Percentiles rank a stretch among this genome's conserved stretches.
phyloP scores from a whole-genome alignment of 2,329 filamentous ascomycete genomes.

The Macroventuria anomochaeta region DNA sequence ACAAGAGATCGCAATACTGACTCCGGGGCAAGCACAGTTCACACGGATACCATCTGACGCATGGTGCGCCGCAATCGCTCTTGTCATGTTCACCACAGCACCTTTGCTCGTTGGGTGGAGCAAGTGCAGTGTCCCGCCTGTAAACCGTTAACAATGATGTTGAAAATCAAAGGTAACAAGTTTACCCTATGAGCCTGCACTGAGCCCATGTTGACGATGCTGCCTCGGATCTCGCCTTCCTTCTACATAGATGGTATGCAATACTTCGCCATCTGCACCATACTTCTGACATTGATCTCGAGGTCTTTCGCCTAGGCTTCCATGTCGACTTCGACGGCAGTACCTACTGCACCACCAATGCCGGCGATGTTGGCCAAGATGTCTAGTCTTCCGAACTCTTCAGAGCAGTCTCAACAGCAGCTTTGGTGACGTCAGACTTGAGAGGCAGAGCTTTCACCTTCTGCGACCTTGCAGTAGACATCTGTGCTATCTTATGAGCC shows the following conservation, averaged over 20 bases:
- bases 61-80: slow-evolving; percentile 64
- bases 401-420: slow-evolving; percentile 52
- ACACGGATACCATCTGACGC: slow-evolving; percentile 58
- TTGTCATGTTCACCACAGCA: slow-evolving; percentile 62
- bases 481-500: slow-evolving; percentile 61
- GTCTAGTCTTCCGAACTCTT: slow-evolving; percentile 63
- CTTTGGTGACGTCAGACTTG: slow-evolving; percentile 62
- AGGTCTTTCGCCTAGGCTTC: slow-evolving; percentile 63
- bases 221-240: slow-evolving; percentile 57
- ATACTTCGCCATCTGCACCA: slow-evolving; percentile 69
- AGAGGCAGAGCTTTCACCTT: slow-evolving; percentile 48
- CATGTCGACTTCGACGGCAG: slow-evolving; percentile 67
- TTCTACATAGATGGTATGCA: slow-evolving; percentile 65
- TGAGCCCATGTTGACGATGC: slow-evolving; percentile 68
- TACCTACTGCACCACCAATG: slow-evolving; percentile 64
- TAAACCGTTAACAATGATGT: no score
- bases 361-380: slow-evolving; percentile 72
- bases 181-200: no score
- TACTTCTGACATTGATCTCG: slow-evolving; percentile 68
- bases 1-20: slow-evolving; percentile 7
- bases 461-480: slow-evolving; percentile 49
- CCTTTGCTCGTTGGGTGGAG: slow-evolving; percentile 63
- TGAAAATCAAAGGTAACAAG: no score
- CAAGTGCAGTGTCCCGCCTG: slow-evolving; percentile 61
- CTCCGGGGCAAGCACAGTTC: slow-evolving; percentile 62